phyloP scores from a whole-genome alignment of 148 eudicot species.

The Cornus suecica region DNA sequence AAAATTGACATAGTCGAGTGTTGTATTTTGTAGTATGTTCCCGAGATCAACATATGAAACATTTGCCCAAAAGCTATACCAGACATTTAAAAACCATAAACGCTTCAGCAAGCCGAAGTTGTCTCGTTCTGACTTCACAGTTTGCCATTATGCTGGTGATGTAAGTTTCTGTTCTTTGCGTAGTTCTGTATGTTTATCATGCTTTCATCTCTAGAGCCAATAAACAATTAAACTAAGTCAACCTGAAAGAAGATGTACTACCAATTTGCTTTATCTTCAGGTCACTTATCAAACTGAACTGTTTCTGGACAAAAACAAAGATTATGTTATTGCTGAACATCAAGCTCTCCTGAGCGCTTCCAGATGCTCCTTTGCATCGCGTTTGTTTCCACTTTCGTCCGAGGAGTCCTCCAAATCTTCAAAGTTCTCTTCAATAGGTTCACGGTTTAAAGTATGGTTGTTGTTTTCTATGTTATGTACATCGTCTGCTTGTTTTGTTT shows the following conservation, averaged over 20 bases:
- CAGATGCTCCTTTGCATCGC: conserved; percentile 68
- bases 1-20: conserved; percentile 8
- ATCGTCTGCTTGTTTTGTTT: conserved; percentile 2
- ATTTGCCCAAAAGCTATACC: conserved; percentile 92
- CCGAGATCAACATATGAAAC: conserved; percentile 98
- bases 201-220: background rate
- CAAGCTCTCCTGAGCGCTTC: conserved; percentile 84
- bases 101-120: conserved; percentile 94
- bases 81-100: conserved; percentile 78
- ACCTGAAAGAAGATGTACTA: background rate
- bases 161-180: conserved; percentile 43
- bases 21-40: conserved; percentile 65
- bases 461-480: background rate
- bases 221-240: background rate
- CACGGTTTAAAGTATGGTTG: conserved; percentile 80
- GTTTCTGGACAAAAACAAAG: conserved; percentile 96
- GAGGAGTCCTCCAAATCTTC: conserved; percentile 96
- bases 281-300: conserved; percentile 91
- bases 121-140: conserved; percentile 91
- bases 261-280: conserved; percentile 31
- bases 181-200: background rate
- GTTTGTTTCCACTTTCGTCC: conserved; percentile 65
- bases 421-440: conserved; percentile 93
- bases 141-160: conserved; percentile 97
- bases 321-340: conserved; percentile 95